Percentiles rank a stretch among this genome's conserved stretches.
Evolutionary conservation across 2,329 filamentous ascomycete genomes (phyloP).

Genomic region (Pseudonectria buxi): DNA sequence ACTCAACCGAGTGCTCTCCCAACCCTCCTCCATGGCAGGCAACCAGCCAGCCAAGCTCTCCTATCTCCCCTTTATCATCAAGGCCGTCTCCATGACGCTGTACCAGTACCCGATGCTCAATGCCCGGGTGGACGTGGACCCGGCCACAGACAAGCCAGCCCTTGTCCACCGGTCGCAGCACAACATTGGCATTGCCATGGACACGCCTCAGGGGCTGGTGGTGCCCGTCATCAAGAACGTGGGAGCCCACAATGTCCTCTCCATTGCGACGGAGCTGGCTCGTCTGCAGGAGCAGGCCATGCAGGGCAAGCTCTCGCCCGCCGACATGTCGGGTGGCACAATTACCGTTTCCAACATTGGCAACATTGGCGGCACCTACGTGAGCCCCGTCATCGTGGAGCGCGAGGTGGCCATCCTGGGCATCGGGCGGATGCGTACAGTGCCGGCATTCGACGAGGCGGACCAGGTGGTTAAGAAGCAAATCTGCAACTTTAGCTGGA

Average conservation of each 20-base stretch:
- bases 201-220: constrained; percentile 79
- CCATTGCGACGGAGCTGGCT: constrained; percentile 69
- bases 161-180: constrained; percentile 76
- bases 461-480: constrained; percentile 64
- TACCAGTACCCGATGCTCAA: constrained; percentile 82
- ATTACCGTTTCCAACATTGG: constrained; percentile 97
- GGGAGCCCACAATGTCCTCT: constrained; percentile 64
- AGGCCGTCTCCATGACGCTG: constrained; percentile 83
- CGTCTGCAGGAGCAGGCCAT: constrained; percentile 67
- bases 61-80: constrained; percentile 90
- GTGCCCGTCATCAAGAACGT: constrained; percentile 91
- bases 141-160: constrained; percentile 56
- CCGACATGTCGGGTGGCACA: constrained; percentile 78
- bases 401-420: constrained; percentile 89
- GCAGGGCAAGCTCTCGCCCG: constrained; percentile 65
- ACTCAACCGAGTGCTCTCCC: constrained; percentile 59
- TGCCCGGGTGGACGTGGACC: constrained; percentile 63
- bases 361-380: constrained; percentile 85
- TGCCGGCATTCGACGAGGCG: constrained; percentile 68
- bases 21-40: constrained; percentile 37
- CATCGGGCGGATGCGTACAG: constrained; percentile 69
- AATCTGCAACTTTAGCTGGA: constrained; percentile 90
- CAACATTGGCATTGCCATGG: constrained; percentile 94
- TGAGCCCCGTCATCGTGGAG: constrained; percentile 84
- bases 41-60: constrained; percentile 60